Evolutionary conservation across 2,329 filamentous ascomycete genomes (phyloP), one percentile per base, ranked within the genome.

Genomic region (Fusarium papillatum): DNA sequence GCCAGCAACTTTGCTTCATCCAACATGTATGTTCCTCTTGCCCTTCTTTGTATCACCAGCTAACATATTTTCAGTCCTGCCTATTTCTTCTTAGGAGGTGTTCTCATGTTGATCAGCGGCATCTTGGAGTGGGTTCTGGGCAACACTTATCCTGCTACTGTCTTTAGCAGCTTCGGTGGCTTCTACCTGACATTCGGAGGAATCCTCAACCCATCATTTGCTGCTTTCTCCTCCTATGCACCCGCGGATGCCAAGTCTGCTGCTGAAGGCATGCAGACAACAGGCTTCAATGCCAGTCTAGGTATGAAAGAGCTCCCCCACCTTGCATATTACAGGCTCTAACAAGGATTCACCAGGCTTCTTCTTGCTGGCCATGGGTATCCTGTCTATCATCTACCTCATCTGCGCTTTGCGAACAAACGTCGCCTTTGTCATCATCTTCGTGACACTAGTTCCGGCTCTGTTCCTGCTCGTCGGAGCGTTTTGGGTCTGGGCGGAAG

Each of bases 361-460:
- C 84, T 90, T 92, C 84, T 87, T 91, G 64, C 80, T 94, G 68
- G 88, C 88, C 73, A 93, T 94, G 92, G 90, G 85, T 4, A 73
- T 94, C 16, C 84, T 94, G 22, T 91, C 89, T 82, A 81, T 94
- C 71, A 81, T 95, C 73, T 95, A 90, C 84, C 84, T 94, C 62
- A 86, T 95, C 79, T 93, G 92, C 83, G 88, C 93, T 1, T 84
- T 95, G 10, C 90, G 93, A 36, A 95, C 93, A 16, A 95, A 95
- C 81, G 70, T 94, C n/a, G 87, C 91, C 80, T 94, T 95, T 83
- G 88, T 93, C 74, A 75, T 91, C 61, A 93, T 95, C 81, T 95
- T 95, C 85, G 76, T 91, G 65, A 86, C 85, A 0, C 88, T 95
- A 9, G 81, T 89, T 13, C 79, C 90, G 6, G 84, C 87, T 2